These are phyloP conservation scores for Fusarium nodosum DNA, from an alignment of 2,329 filamentous ascomycete genomes.

Conservation along the genomic window DNA sequence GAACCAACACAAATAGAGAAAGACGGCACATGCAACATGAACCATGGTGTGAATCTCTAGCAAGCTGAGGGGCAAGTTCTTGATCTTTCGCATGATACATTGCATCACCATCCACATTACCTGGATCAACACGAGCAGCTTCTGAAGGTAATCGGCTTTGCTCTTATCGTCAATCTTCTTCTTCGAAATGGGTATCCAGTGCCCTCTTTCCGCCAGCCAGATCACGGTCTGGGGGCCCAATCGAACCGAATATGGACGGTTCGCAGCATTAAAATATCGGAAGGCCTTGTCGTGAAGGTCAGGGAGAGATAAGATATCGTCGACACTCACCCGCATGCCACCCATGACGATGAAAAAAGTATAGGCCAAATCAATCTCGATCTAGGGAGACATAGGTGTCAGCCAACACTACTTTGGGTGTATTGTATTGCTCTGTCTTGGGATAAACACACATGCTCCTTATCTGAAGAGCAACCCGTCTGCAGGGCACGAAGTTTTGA, in stretches of 20 bases:
- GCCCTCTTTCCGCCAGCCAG: constrained; percentile 19
- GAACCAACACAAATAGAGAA: constrained; percentile 44
- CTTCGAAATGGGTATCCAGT: constrained; percentile 19
- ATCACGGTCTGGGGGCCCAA: constrained; percentile 12
- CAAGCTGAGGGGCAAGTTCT: constrained; percentile 54
- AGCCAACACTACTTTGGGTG: not conserved
- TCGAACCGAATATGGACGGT: constrained; percentile 10
- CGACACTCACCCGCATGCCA: constrained; percentile 41
- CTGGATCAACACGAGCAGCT: constrained; percentile 55
- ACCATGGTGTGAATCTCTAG: constrained; percentile 53
- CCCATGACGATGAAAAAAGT: constrained; percentile 53
- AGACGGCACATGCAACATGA: constrained; percentile 38
- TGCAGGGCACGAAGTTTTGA: constrained; percentile 1
- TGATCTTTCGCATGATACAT: constrained; percentile 50
- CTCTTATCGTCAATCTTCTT: constrained; percentile 54
- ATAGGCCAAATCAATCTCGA: constrained; percentile 39
- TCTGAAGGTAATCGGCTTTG: constrained; percentile 55
- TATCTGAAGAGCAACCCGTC: not conserved
- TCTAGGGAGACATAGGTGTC: not conserved
- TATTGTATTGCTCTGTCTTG: not conserved
- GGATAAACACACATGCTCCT: not conserved
- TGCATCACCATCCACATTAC: constrained; percentile 57
- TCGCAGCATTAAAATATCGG: constrained; percentile 4
- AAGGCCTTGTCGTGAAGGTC: constrained; percentile 10
- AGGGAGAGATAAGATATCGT: constrained; percentile 19